Conservation (phyloP, 495 filamentous ascomycete genomes). For the Astrocystis sublimbata region DNA sequence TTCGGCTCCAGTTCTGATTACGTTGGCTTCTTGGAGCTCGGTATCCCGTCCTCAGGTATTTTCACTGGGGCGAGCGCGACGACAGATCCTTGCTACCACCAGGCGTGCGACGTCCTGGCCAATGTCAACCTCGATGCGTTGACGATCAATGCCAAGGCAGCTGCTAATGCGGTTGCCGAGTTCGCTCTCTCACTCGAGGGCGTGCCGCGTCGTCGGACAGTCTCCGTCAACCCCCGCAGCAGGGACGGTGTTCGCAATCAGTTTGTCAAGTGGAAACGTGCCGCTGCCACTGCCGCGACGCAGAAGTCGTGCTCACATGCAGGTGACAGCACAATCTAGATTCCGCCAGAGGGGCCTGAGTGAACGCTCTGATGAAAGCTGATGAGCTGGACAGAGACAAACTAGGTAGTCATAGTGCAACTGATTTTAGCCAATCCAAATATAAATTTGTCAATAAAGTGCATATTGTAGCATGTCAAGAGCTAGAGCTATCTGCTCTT, state of each 20-base stretch:
- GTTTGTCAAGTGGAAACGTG: conserved; percentile 15
- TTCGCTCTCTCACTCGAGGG: conserved; percentile 52
- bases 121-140: conserved; percentile 39
- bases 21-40: conserved; percentile 40
- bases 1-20: conserved; percentile 40
- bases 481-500: neutral
- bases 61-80: conserved; percentile 39
- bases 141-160: conserved; percentile 45
- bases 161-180: conserved; percentile 48
- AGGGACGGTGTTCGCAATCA: conserved; percentile 5
- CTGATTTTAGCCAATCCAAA: neutral
- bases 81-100: conserved; percentile 42
- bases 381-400: neutral
- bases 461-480: too few relatives aligned
- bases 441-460: neutral
- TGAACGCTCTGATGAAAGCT: neutral
- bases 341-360: neutral
- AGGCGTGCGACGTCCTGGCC: conserved; percentile 34
- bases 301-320: conserved; percentile 9
- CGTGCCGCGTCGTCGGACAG: conserved; percentile 29
- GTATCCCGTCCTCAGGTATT: conserved; percentile 51
- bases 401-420: neutral
- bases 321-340: conserved; percentile 4
- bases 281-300: neutral
- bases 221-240: conserved; percentile 24